Evolutionary conservation across 2,329 filamentous ascomycete genomes (phyloP).

Genomic region (Pseudogymnoascus destructans): DNA sequence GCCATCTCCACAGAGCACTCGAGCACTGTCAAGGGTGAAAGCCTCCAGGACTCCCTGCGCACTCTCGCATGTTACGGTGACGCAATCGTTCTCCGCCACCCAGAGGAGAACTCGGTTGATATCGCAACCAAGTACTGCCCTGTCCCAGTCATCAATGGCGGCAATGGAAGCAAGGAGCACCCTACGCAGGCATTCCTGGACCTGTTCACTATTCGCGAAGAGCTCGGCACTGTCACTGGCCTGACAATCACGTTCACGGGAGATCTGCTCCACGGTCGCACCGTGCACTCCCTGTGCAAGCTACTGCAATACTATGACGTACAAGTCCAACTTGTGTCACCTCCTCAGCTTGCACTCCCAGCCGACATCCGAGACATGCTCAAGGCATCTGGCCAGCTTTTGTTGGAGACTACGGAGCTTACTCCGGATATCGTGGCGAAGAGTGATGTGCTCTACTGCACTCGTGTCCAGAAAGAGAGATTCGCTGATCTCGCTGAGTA

Average conservation of each 20-base stretch:
- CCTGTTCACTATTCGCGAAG: conserved; percentile 95
- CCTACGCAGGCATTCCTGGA: conserved; percentile 96
- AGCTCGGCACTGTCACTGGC: conserved; percentile 87
- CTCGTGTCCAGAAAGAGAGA: conserved; percentile 89
- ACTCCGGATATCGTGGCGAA: conserved; percentile 76
- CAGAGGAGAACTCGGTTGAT: conserved; percentile 66
- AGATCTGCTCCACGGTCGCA: conserved; percentile 83
- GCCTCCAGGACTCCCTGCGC: conserved; percentile 81
- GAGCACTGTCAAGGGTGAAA: conserved; percentile 88
- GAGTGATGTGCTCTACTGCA: conserved; percentile 93
- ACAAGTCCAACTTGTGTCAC: conserved; percentile 80
- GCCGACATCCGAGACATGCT: conserved; percentile 60
- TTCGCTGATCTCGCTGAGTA: conserved; percentile 74
- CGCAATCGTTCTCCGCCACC: conserved; percentile 90
- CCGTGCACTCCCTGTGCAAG: conserved; percentile 90
- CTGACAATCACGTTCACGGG: conserved; percentile 93
- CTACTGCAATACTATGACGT: conserved; percentile 94
- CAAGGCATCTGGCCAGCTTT: conserved; percentile 59
- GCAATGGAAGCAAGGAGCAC: conserved; percentile 91
- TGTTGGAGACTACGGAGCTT: conserved; percentile 61
- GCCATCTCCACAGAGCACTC: conserved; percentile 71
- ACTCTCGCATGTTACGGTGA: conserved; percentile 92
- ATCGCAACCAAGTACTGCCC: conserved; percentile 76
- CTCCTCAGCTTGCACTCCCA: conserved; percentile 65
- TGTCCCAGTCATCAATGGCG: conserved; percentile 91